Evolutionary conservation across 2,329 filamentous ascomycete genomes (phyloP).

Genomic region (Aspergillus brasiliensis): DNA sequence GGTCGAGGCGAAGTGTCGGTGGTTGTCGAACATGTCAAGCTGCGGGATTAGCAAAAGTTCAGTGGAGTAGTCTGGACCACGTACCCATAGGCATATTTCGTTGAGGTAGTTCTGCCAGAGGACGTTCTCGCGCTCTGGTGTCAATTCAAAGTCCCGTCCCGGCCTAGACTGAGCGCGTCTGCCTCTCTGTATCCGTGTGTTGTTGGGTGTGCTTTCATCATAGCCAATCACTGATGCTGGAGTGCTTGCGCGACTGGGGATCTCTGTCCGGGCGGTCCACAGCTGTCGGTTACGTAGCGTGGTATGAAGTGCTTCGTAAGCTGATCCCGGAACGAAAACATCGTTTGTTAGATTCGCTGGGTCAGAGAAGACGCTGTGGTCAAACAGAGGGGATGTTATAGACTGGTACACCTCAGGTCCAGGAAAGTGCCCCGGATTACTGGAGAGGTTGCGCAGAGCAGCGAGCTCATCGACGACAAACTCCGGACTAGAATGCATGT

Average conservation of each 20-base stretch:
- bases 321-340: constrained; percentile 52
- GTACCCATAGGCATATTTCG: constrained; percentile 34
- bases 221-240: constrained; percentile 19
- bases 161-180: constrained; percentile 12
- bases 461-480: constrained; percentile 26
- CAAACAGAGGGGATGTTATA: constrained; percentile 26
- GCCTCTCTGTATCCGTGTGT: no score
- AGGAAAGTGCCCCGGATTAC: constrained; percentile 8
- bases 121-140: constrained; percentile 33
- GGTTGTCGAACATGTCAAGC: constrained; percentile 58
- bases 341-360: constrained; percentile 46
- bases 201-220: not conserved
- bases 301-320: constrained; percentile 51
- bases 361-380: constrained; percentile 29
- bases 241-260: constrained; percentile 35
- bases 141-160: constrained; percentile 28
- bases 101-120: constrained; percentile 36
- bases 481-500: constrained; percentile 28
- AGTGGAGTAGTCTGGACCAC: not conserved
- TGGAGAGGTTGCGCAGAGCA: constrained; percentile 19
- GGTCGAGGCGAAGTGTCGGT: constrained; percentile 52
- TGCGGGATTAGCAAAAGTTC: constrained; percentile 10
- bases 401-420: constrained; percentile 20
- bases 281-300: constrained; percentile 50
- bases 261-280: constrained; percentile 47